Percentiles rank a stretch among this genome's conserved stretches.
These are phyloP conservation scores for Anisodus acutangulus DNA, from an alignment of 257 asterid genomes.

Conservation along the genomic window DNA sequence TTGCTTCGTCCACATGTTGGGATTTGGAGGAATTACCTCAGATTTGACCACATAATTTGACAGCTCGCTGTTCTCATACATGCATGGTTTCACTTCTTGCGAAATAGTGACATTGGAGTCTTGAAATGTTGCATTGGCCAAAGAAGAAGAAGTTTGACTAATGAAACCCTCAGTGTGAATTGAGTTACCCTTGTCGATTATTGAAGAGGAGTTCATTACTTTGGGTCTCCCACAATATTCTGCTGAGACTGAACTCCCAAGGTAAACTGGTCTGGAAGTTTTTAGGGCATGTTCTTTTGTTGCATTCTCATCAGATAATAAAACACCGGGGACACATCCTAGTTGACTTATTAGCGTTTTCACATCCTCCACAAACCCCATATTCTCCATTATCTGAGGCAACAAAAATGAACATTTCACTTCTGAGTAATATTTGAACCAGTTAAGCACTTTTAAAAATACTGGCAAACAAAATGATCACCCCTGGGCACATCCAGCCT, in stretches of 20 bases:
- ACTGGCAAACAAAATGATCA: constrained; percentile 3
- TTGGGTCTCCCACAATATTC: constrained; percentile 44
- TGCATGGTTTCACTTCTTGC: constrained; percentile 33
- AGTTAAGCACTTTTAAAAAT: background rate
- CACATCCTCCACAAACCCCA: constrained; percentile 66
- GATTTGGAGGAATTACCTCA: constrained; percentile 62
- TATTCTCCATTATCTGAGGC: constrained; percentile 72
- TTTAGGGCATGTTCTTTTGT: constrained; percentile 49
- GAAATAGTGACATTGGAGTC: constrained; percentile 32
- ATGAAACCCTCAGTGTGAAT: constrained; percentile 33
- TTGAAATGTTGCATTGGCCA: constrained; percentile 41
- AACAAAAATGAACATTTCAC: constrained; percentile 31
- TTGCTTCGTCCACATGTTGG: constrained; percentile 58
- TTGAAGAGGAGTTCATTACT: constrained; percentile 35
- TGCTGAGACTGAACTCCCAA: constrained; percentile 38
- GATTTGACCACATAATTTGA: constrained; percentile 53
- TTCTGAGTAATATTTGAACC: constrained; percentile 28
- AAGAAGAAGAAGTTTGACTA: constrained; percentile 44
- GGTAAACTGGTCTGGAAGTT: constrained; percentile 47
- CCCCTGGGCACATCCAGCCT: background rate
- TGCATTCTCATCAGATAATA: constrained; percentile 53
- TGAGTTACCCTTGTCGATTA: constrained; percentile 37
- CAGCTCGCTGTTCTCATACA: constrained; percentile 39
- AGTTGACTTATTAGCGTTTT: constrained; percentile 61
- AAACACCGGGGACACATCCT: constrained; percentile 64